Evolutionary conservation across 2,329 filamentous ascomycete genomes (phyloP).

Genomic region (Capronia epimyces): DNA sequence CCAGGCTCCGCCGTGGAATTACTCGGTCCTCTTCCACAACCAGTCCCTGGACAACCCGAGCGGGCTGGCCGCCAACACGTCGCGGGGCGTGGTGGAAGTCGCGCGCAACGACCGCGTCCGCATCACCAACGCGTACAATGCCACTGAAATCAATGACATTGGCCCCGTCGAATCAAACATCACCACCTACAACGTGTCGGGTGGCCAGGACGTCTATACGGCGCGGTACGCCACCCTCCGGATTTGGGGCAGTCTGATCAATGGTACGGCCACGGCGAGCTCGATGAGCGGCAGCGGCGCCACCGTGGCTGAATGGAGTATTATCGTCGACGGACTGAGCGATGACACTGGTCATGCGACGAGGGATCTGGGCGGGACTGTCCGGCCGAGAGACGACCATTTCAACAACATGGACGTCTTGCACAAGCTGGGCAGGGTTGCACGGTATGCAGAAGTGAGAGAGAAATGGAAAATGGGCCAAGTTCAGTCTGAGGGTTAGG

Average conservation of each 20-base stretch:
- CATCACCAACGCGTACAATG: constrained; percentile 38
- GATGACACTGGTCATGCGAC: constrained; percentile 5
- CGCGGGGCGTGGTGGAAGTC: constrained; percentile 17
- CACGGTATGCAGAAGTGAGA: constrained; percentile 7
- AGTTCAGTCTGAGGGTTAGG: too few relatives aligned
- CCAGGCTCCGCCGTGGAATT: constrained; percentile 50
- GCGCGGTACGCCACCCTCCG: constrained; percentile 41
- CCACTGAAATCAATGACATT: constrained; percentile 34
- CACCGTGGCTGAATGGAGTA: constrained; percentile 46
- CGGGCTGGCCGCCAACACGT: constrained; percentile 16
- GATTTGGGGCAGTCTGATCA: constrained; percentile 37
- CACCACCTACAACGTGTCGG: constrained; percentile 29
- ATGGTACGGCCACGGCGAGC: constrained; percentile 36
- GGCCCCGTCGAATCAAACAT: constrained; percentile 39
- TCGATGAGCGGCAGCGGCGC: constrained; percentile 39
- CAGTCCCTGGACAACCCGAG: constrained; percentile 31
- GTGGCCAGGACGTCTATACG: constrained; percentile 31
- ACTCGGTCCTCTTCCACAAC: constrained; percentile 53
- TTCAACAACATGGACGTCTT: constrained; percentile 5
- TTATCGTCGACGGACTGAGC: constrained; percentile 32
- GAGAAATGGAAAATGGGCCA: constrained; percentile 3
- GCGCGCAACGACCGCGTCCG: constrained; percentile 31
- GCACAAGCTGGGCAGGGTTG: constrained; percentile 14
- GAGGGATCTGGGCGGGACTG: constrained; percentile 4
- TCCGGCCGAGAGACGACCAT: constrained; percentile 2